Conservation (phyloP, 176 grass and related monocot genomes). For the Tuctoria greenei region DNA sequence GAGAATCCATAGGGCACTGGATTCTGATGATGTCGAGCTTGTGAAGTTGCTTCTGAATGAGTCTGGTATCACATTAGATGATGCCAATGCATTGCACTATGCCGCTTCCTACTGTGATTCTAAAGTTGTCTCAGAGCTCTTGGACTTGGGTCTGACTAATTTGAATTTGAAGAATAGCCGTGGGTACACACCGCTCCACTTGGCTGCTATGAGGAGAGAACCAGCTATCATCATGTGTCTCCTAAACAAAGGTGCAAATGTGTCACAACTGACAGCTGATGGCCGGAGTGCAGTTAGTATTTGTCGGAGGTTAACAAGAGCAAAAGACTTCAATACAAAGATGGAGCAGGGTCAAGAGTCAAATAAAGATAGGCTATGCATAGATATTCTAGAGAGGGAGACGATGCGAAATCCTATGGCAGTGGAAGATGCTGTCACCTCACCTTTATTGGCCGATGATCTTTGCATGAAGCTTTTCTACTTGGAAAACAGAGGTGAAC, state of each 20-base stretch:
- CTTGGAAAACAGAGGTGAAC: conserved; percentile 95
- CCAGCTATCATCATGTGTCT: conserved; percentile 81
- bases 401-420: conserved; percentile 69
- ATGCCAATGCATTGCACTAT: conserved; percentile 88
- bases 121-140: conserved; percentile 82
- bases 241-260: conserved; percentile 68
- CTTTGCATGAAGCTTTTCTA: conserved; percentile 89
- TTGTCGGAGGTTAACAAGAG: conserved; percentile 75
- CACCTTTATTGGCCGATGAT: conserved; percentile 87
- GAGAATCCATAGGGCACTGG: conserved; percentile 83
- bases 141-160: conserved; percentile 64
- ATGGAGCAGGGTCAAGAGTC: conserved; percentile 77
- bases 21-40: conserved; percentile 96
- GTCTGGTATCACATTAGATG: conserved; percentile 86
- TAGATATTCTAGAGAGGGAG: conserved; percentile 93
- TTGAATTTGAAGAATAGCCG: conserved; percentile 86
- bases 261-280: conserved; percentile 66
- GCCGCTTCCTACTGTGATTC: conserved; percentile 87
- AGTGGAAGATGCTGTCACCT: conserved; percentile 86
- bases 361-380: conserved; percentile 96
- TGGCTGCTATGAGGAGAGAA: conserved; percentile 97
- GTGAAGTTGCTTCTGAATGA: conserved; percentile 95
- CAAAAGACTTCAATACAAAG: conserved; percentile 72
- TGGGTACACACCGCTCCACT: conserved; percentile 80
- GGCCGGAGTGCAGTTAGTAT: conserved; percentile 71